Evolutionary conservation across 148 eudicot genomes (phyloP), one percentile per base, ranked within the genome.

Genomic region (Vaccinium myrtillus): DNA sequence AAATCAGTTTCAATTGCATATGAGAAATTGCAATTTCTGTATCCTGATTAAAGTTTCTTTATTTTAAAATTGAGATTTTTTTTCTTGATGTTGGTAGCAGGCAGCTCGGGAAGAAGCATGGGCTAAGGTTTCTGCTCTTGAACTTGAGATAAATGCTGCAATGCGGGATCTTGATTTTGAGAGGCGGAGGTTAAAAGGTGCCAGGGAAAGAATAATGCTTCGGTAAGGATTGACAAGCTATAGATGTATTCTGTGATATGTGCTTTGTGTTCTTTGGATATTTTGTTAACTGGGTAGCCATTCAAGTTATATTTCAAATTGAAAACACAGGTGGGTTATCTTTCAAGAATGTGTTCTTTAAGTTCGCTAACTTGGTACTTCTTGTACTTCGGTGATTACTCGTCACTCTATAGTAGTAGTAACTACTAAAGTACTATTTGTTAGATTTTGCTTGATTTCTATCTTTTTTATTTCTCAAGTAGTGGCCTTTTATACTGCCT

Each of bases 91-190:
- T 86, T 91, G 92, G 88, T 93, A 95, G 99, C 98, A 95, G 99
- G 95, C 98, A 82, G 98, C 98, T 85, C 94, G 98, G 90, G 99
- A 97, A 89, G 99, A 97, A 88, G 99, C 99, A 74, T 95, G 99
- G 99, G 95, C 96, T 74, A 97, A 97, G 90, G 98, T 93, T 77
- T 97, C 99, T 51, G 92, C 92, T 65, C 98, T 97, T 84, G 98
- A 97, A 82, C 93, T 97, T 73, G 95, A 95, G 90, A 97, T 95
- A 59, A 97, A 88, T 90, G 92, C 94, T 80, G 97, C 97, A 82
- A 92, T 96, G 97, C 91, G 95, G 74, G 97, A 96, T 83, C 99
- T 97, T 84, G 98, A 97, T 61, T 95, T 73, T 85, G 99, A 97
- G 86, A 94, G 96, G 55, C 95, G 98, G 70, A 91, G 94, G 81